Percentiles rank a stretch among this genome's conserved stretches.
Evolutionary conservation across 148 eudicot species (phyloP).

Genomic region (Fagopyrum tataricum): DNA sequence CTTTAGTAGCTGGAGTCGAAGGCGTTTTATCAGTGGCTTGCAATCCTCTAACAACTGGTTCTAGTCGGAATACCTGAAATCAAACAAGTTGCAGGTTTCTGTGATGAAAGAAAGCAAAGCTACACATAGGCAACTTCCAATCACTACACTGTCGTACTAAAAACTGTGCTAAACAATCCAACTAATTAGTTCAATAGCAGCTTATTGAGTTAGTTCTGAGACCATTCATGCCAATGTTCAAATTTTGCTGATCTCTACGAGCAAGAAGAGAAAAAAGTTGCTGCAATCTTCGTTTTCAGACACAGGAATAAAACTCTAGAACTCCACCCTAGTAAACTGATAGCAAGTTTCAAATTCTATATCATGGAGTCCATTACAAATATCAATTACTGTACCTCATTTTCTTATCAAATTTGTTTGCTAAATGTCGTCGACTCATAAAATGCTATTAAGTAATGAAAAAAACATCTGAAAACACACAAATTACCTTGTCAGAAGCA

Average conservation of each 20-base stretch:
- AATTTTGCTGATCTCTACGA: too few relatives aligned
- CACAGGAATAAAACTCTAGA: neutral
- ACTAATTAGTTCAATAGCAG: too few relatives aligned
- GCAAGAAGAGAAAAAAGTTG: too few relatives aligned
- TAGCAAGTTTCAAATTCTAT: neutral
- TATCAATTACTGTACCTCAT: neutral
- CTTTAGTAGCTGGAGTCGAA: slow-evolving; percentile 27
- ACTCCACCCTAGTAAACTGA: neutral
- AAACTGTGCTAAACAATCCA: too few relatives aligned
- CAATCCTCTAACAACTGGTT: slow-evolving; percentile 42
- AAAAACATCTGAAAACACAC: neutral
- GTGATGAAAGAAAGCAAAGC: neutral
- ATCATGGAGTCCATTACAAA: neutral
- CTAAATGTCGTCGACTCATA: neutral
- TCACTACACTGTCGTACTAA: neutral
- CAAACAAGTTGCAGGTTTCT: neutral
- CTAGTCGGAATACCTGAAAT: slow-evolving; percentile 72
- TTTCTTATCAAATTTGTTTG: neutral
- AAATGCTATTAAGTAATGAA: neutral
- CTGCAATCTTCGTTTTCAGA: too few relatives aligned
- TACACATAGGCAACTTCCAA: neutral
- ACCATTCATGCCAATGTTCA: too few relatives aligned
- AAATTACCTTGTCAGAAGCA: slow-evolving; percentile 54
- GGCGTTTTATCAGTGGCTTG: slow-evolving; percentile 27
- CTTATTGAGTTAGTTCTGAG: too few relatives aligned